A percentile compares a stretch with the other conserved stretches of the same genome.
These are phyloP conservation scores for Diaporthe sp. DNA, from an alignment of 2,329 filamentous ascomycete genomes.

Conservation along the genomic window DNA sequence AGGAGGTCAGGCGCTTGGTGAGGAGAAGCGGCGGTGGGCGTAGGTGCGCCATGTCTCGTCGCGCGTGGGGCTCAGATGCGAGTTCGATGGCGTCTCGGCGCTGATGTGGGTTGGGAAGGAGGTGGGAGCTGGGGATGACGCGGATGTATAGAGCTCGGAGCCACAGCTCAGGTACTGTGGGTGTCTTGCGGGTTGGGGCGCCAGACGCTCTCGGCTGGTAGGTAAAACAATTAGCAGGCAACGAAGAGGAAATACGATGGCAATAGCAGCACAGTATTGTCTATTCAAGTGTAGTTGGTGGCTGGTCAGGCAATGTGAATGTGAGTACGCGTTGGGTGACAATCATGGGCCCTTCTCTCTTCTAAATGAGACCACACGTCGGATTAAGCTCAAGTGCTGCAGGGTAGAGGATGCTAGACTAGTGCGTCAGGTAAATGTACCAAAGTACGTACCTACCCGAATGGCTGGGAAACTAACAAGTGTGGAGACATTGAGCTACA, in stretches of 20 bases:
- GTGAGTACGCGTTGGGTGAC: slow-evolving; percentile 1
- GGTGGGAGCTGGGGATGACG: not conserved
- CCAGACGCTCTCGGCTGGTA: not conserved
- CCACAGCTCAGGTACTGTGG: not conserved
- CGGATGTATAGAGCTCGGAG: not conserved
- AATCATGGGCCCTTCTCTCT: not conserved
- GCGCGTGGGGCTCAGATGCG: not conserved
- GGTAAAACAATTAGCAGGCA: not conserved
- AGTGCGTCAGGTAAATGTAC: not conserved
- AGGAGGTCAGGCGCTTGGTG: slow-evolving; percentile 71
- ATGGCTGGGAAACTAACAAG: not conserved
- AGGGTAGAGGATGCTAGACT: not conserved
- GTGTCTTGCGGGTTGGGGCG: not conserved
- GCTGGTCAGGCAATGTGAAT: not conserved
- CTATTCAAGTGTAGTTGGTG: not conserved
- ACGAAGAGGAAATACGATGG: no score
- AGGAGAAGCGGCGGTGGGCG: slow-evolving; percentile 68
- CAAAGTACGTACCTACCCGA: not conserved
- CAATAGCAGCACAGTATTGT: not conserved
- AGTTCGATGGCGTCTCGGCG: not conserved
- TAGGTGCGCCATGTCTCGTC: slow-evolving; percentile 25
- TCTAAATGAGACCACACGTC: slow-evolving; percentile 13
- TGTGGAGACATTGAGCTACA: not conserved
- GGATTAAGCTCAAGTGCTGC: slow-evolving; percentile 19
- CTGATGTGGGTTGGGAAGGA: not conserved